phyloP scores from a whole-genome alignment of 306 rosid species.

The Corylus heterophylla region DNA sequence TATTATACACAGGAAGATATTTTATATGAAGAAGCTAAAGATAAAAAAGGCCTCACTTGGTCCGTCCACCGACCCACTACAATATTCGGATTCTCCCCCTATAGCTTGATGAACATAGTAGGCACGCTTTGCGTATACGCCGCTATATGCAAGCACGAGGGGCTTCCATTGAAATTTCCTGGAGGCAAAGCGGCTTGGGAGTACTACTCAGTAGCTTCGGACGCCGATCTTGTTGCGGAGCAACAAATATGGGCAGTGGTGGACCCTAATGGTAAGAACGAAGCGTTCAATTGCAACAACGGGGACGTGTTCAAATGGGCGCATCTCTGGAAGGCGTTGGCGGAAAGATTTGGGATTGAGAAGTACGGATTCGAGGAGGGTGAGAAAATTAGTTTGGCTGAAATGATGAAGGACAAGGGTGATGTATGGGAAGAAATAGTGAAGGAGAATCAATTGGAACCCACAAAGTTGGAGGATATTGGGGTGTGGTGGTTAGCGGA shows the following conservation, averaged over 20 bases:
- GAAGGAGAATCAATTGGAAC: slow-evolving; percentile 44
- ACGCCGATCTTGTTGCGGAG: slow-evolving; percentile 75
- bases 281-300: slow-evolving; percentile 59
- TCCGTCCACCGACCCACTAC: slow-evolving; percentile 51
- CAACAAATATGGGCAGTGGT: slow-evolving; percentile 81
- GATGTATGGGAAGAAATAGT: slow-evolving; percentile 63
- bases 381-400: slow-evolving; percentile 32
- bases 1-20: slow-evolving; percentile 55
- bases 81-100: slow-evolving; percentile 71
- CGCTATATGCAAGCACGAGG: slow-evolving; percentile 66
- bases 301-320: slow-evolving; percentile 72
- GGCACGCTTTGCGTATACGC: slow-evolving; percentile 59
- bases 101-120: slow-evolving; percentile 52
- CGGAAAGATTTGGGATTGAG: slow-evolving; percentile 65
- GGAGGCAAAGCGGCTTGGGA: slow-evolving; percentile 56
- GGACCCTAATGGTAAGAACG: slow-evolving; percentile 63
- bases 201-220: slow-evolving; percentile 39
- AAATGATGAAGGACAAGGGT: slow-evolving; percentile 53
- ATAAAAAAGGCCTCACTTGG: slow-evolving; percentile 57
- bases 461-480: slow-evolving; percentile 46
- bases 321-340: slow-evolving; percentile 63
- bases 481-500: slow-evolving; percentile 60
- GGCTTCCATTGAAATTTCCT: slow-evolving; percentile 54
- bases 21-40: slow-evolving; percentile 36
- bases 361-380: slow-evolving; percentile 58